phyloP scores from a whole-genome alignment of 2,329 filamentous ascomycete species.

The Calonectria pseudoreteaudii region DNA sequence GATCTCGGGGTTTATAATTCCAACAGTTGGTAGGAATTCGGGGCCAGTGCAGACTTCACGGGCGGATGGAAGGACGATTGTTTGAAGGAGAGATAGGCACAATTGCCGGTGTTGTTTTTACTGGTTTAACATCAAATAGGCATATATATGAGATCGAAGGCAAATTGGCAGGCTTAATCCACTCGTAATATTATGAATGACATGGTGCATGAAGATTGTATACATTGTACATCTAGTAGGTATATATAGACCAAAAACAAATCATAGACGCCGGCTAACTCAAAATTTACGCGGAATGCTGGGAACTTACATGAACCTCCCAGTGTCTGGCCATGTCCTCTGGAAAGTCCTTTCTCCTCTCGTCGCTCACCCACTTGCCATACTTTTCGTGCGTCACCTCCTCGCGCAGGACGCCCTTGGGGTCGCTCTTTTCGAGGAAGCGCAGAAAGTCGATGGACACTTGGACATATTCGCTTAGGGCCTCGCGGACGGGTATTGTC shows the following conservation, averaged over 20 bases:
- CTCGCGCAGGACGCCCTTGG: conserved; percentile 61
- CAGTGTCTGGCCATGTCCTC: conserved; percentile 51
- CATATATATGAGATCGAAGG: not conserved
- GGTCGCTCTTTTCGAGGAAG: conserved; percentile 56
- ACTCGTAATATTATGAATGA: not conserved
- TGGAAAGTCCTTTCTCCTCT: conserved; percentile 47
- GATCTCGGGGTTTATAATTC: not conserved
- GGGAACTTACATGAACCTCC: conserved; percentile 56
- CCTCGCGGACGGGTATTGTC: conserved; percentile 66
- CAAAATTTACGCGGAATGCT: conserved; percentile 20
- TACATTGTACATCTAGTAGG: conserved; percentile 24
- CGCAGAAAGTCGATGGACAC: conserved; percentile 68
- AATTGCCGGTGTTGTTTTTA: not conserved
- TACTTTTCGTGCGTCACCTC: conserved; percentile 57
- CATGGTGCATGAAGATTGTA: conserved; percentile 1
- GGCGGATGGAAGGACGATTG: not conserved
- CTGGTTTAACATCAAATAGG: not conserved
- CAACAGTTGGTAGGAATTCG: not conserved
- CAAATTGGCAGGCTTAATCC: not conserved
- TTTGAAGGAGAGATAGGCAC: conserved; percentile 7
- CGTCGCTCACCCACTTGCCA: conserved; percentile 53
- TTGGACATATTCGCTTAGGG: conserved; percentile 70
- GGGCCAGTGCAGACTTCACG: not conserved
- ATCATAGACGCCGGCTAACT: conserved; percentile 20
- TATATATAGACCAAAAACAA: conserved; percentile 19